A percentile compares a stretch with the other conserved stretches of the same genome.
phyloP scores from a whole-genome alignment of 768 basidiomycete genomes.

The Panaeolus cyanescens region DNA sequence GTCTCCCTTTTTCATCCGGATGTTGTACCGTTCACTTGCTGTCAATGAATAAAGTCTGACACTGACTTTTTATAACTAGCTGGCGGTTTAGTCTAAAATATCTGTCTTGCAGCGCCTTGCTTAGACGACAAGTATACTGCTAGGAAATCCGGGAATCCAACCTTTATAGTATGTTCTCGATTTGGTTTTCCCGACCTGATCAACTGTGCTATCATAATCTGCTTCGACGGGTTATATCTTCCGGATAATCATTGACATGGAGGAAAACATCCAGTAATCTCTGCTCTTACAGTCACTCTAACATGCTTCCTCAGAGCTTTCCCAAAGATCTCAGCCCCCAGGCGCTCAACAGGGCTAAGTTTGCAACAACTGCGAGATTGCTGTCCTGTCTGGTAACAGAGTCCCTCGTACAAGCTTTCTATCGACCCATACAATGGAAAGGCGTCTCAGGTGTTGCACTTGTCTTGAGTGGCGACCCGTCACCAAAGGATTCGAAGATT shows the following conservation, averaged over 20 bases:
- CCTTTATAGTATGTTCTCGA: no score
- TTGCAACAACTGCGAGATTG: conserved; percentile 50
- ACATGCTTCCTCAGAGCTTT: neutral
- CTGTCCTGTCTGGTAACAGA: conserved; percentile 63
- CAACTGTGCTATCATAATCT: conserved; percentile 1
- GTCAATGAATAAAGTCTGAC: neutral
- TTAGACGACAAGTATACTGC: no score
- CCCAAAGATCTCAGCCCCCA: neutral
- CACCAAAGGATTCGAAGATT: conserved; percentile 17
- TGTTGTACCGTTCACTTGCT: neutral
- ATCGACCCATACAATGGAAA: conserved; percentile 36
- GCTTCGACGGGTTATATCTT: neutral
- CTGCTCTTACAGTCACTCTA: neutral
- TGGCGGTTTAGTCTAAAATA: no score
- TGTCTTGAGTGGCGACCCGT: conserved; percentile 35
- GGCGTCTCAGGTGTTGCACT: conserved; percentile 42
- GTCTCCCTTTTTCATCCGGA: neutral
- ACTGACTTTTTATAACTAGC: no score
- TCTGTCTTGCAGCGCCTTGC: no score
- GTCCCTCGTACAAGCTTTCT: conserved; percentile 51
- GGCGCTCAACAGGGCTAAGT: conserved; percentile 34
- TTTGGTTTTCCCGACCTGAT: neutral
- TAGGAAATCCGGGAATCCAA: no score
- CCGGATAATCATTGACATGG: conserved; percentile 1
- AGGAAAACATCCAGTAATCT: neutral